A percentile compares a stretch with the other conserved stretches of the same genome.
phyloP scores from a whole-genome alignment of 768 basidiomycete genomes.

The Kwoniella botswanensis region DNA sequence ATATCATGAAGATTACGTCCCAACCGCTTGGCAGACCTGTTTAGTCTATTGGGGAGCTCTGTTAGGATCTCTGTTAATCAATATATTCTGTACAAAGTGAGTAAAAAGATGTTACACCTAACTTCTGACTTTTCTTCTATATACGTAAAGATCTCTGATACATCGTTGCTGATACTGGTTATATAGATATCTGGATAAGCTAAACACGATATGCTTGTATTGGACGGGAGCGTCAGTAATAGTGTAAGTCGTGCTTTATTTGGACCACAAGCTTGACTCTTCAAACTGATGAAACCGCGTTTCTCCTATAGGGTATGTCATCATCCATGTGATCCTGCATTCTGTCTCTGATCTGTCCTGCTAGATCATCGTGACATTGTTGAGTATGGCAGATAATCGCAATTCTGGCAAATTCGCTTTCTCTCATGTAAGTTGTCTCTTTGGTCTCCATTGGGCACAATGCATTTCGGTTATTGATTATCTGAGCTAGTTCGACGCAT shows the following conservation, averaged over 20 bases:
- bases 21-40: constrained; percentile 67
- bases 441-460: neutral
- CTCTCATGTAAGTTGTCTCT: constrained; percentile 53
- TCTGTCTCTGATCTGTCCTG: neutral
- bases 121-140: too few species aligned
- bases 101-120: constrained; percentile 56
- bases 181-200: constrained; percentile 50
- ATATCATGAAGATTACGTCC: constrained; percentile 67
- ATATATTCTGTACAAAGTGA: constrained; percentile 66
- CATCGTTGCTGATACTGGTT: neutral
- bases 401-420: constrained; percentile 67
- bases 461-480: neutral
- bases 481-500: constrained; percentile 63
- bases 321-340: neutral
- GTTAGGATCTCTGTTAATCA: constrained; percentile 62
- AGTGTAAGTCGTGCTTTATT: constrained; percentile 58
- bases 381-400: constrained; percentile 66
- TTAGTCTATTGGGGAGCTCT: constrained; percentile 68
- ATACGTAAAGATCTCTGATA: too few species aligned
- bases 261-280: neutral
- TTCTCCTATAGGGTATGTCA: neutral
- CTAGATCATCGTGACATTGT: constrained; percentile 64
- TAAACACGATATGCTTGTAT: constrained; percentile 65
- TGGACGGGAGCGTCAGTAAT: constrained; percentile 64
- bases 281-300: neutral